Conservation (phyloP, 768 basidiomycete species). For the Phlebiopsis flavidoalba region DNA sequence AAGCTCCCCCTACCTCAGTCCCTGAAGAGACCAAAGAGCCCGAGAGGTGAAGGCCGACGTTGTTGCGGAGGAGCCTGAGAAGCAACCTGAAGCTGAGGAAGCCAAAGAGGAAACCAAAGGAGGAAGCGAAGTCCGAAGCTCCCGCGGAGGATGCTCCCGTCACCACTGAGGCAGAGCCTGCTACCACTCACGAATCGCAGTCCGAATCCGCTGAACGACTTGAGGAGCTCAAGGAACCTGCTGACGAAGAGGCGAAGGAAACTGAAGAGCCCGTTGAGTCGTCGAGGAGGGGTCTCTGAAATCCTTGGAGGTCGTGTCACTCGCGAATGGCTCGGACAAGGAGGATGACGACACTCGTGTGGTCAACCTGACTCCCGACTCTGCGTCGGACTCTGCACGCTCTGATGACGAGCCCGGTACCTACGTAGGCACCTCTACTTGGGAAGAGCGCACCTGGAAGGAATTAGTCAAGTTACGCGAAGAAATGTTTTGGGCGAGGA, state of each 20-base stretch:
- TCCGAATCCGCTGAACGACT: not conserved
- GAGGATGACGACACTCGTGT: not conserved
- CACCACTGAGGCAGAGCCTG: not conserved
- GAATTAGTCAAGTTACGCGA: conserved; percentile 69
- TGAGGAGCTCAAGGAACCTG: not conserved
- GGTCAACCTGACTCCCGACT: not conserved
- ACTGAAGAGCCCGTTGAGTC: not conserved
- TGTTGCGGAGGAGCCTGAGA: not conserved
- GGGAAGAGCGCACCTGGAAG: conserved; percentile 87
- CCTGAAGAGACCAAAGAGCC: not conserved
- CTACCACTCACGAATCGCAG: not conserved
- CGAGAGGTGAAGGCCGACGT: no score
- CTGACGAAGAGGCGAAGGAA: not conserved
- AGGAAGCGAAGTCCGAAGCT: not conserved
- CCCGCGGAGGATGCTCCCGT: not conserved
- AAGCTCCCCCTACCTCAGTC: not conserved
- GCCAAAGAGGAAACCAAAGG: not conserved
- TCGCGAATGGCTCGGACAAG: not conserved
- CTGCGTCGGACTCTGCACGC: not conserved
- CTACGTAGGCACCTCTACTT: conserved; percentile 63
- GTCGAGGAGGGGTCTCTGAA: not conserved
- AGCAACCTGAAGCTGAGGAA: not conserved
- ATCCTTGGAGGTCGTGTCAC: not conserved
- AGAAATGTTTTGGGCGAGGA: conserved; percentile 83
- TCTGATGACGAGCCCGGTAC: conserved; percentile 30